A percentile compares a stretch with the other conserved stretches of the same genome.
These are phyloP conservation scores for Clonostachys chloroleuca DNA, from an alignment of 2,329 filamentous ascomycete species.

Conservation along the genomic window DNA sequence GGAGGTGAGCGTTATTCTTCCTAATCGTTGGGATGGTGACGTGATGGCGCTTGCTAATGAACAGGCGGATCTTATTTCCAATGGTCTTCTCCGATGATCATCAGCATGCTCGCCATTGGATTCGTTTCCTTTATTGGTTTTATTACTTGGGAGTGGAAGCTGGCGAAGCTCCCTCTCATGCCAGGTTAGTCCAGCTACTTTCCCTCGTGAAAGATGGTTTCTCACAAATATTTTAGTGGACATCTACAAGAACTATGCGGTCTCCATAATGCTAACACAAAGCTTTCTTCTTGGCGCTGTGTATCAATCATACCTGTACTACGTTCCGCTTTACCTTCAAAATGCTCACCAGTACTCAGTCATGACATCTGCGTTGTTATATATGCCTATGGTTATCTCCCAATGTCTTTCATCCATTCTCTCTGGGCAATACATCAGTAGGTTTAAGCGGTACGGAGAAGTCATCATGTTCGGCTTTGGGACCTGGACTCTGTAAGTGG, in stretches of 20 bases:
- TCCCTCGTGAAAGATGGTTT: not conserved
- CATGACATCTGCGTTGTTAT: slow-evolving; percentile 43
- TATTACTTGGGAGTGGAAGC: slow-evolving; percentile 62
- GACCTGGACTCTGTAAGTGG: slow-evolving; percentile 23
- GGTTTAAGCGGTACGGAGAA: slow-evolving; percentile 51
- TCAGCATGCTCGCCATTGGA: slow-evolving; percentile 71
- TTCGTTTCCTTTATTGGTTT: slow-evolving; percentile 56
- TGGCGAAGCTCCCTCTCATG: slow-evolving; percentile 72
- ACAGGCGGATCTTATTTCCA: slow-evolving; percentile 16
- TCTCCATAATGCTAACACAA: slow-evolving; percentile 51
- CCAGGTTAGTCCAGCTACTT: slow-evolving; percentile 28
- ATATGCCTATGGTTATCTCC: slow-evolving; percentile 40
- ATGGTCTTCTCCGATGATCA: slow-evolving; percentile 65
- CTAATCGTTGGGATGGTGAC: not conserved
- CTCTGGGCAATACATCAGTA: slow-evolving; percentile 54
- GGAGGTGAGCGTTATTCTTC: slow-evolving; percentile 31
- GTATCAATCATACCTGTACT: slow-evolving; percentile 57
- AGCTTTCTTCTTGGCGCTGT: slow-evolving; percentile 56
- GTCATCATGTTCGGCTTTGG: slow-evolving; percentile 42
- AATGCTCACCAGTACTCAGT: slow-evolving; percentile 35
- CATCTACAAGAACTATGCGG: slow-evolving; percentile 48
- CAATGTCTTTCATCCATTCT: slow-evolving; percentile 40
- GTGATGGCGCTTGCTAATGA: not conserved
- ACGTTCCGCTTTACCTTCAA: slow-evolving; percentile 58
- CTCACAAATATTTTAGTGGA: slow-evolving; percentile 21